Conservation (phyloP, 2,329 filamentous ascomycete genomes). For the Chaetomium sp. region DNA sequence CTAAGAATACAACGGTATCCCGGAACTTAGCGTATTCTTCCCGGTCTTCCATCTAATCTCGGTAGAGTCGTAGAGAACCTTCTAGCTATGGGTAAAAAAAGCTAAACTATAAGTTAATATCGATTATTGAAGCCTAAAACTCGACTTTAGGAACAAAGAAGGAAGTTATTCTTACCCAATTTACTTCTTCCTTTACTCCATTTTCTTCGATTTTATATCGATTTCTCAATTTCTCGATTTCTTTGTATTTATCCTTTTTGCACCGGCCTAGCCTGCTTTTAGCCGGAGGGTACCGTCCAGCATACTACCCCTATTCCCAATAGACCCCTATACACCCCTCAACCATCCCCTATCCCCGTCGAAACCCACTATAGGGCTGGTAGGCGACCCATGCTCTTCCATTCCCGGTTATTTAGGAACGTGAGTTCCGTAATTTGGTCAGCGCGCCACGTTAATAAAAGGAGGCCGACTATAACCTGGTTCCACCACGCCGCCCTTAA, state of each 20-base stretch:
- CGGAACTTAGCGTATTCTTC: constrained; percentile 32
- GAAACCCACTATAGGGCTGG: constrained; percentile 30
- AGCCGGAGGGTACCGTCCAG: too few species aligned
- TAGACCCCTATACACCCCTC: constrained; percentile 12
- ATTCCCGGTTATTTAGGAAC: constrained; percentile 38
- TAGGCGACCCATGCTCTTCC: constrained; percentile 37
- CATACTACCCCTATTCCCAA: constrained; percentile 4
- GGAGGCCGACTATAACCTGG: constrained; percentile 29
- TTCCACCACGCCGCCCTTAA: constrained; percentile 25
- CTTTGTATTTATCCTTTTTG: too few species aligned
- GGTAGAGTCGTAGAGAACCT: constrained; percentile 13
- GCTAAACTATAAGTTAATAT: too few species aligned
- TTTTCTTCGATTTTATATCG: too few species aligned
- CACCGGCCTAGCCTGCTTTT: too few species aligned
- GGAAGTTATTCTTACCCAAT: too few species aligned
- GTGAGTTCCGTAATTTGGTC: constrained; percentile 37
- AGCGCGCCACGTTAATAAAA: constrained; percentile 27
- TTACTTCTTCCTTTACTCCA: too few species aligned
- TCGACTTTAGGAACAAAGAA: too few species aligned
- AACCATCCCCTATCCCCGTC: constrained; percentile 2
- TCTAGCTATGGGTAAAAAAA: too few species aligned
- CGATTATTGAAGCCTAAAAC: too few species aligned
- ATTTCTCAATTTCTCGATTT: too few species aligned
- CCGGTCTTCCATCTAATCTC: constrained; percentile 19
- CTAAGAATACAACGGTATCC: constrained; percentile 26